A percentile compares a stretch with the other conserved stretches of the same genome.
These are phyloP conservation scores for Aphanomyces astaci DNA, from an alignment of 352 stramenopile genomes.

Conservation along the genomic window DNA sequence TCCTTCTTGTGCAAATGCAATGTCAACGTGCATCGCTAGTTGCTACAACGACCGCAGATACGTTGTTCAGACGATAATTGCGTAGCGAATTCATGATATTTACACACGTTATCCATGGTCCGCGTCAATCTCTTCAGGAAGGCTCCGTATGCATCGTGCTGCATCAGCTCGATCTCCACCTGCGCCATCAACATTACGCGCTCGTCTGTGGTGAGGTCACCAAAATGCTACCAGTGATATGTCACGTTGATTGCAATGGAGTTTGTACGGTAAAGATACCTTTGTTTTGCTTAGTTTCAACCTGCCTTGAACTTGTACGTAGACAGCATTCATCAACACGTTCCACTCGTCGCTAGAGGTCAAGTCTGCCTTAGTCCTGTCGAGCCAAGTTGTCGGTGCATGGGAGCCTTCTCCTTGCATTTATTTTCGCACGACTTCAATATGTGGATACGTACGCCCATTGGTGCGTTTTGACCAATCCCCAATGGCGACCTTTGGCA, in stretches of 20 bases:
- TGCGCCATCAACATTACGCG: constrained; percentile 15
- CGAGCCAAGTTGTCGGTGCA: too few species aligned
- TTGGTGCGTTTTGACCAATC: too few species aligned
- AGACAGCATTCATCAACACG: neutral
- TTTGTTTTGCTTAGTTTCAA: constrained; percentile 17
- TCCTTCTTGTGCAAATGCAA: neutral
- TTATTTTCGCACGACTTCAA: too few species aligned
- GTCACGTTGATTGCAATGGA: neutral
- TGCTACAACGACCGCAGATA: too few species aligned
- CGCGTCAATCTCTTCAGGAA: neutral
- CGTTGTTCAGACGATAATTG: neutral
- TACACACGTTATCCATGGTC: neutral
- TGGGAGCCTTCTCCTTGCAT: too few species aligned
- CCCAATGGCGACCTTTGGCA: too few species aligned
- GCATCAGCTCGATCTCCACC: neutral
- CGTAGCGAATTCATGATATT: neutral
- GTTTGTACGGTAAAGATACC: neutral
- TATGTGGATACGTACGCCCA: too few species aligned
- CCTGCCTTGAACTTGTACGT: neutral
- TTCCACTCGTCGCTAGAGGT: constrained; percentile 6
- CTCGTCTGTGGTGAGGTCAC: constrained; percentile 10
- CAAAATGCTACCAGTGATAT: constrained; percentile 1
- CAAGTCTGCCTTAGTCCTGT: neutral
- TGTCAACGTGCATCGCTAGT: neutral
- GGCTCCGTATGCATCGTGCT: neutral